Conservation (phyloP, 306 rosid genomes). For the Medicago truncatula region DNA sequence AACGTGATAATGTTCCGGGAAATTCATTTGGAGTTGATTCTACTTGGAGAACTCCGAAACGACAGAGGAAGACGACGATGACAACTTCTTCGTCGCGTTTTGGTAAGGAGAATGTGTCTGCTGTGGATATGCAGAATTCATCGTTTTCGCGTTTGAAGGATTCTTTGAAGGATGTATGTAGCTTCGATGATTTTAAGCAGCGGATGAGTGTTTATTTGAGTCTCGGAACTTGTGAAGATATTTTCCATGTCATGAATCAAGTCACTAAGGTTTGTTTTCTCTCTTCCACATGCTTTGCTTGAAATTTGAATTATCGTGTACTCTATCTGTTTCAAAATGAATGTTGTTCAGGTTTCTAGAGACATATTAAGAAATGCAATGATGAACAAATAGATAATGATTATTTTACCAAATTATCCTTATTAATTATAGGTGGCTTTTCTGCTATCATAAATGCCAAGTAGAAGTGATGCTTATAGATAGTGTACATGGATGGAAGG, state of each 20-base stretch:
- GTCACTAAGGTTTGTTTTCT: conserved; percentile 68
- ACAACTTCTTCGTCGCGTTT: conserved; percentile 36
- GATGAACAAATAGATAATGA: too few relatives aligned
- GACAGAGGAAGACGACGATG: conserved; percentile 55
- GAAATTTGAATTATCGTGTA: background rate
- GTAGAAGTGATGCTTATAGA: too few relatives aligned
- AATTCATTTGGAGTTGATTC: conserved; percentile 62
- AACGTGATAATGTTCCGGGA: conserved; percentile 58
- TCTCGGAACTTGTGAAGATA: conserved; percentile 63
- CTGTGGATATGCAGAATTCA: conserved; percentile 50
- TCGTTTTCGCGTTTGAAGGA: conserved; percentile 50
- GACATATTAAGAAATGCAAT: too few relatives aligned
- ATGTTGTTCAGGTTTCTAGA: too few relatives aligned
- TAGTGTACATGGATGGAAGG: too few relatives aligned
- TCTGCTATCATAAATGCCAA: too few relatives aligned
- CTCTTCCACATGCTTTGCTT: conserved; percentile 6
- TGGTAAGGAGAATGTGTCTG: conserved; percentile 25
- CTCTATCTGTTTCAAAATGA: too few relatives aligned
- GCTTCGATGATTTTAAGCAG: conserved; percentile 84
- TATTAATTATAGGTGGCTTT: too few relatives aligned
- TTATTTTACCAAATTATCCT: too few relatives aligned
- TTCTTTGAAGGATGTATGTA: conserved; percentile 76
- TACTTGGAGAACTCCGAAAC: conserved; percentile 79
- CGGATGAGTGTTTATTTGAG: conserved; percentile 75
- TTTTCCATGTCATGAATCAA: conserved; percentile 67